Conservation (phyloP, 2,329 filamentous ascomycete genomes). For the Penicillium rolfsii region DNA sequence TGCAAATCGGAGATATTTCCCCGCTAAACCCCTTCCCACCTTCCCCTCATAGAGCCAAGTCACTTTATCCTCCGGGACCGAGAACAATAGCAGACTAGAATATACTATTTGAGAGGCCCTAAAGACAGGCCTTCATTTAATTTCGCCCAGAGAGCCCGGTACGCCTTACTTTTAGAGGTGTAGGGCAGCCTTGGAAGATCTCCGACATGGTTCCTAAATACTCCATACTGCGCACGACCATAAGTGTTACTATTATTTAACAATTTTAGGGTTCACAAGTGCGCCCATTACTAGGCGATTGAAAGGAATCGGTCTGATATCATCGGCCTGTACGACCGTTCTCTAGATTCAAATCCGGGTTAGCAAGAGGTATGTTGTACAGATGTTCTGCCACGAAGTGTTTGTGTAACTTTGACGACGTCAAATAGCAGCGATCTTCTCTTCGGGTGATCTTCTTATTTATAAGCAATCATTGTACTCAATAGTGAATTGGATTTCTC, state of each 20-base stretch:
- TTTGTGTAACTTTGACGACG: neutral
- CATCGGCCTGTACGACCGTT: neutral
- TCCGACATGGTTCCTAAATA: too few relatives aligned
- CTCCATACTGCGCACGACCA: too few relatives aligned
- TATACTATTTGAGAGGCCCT: neutral
- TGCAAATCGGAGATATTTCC: neutral
- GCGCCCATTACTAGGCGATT: too few relatives aligned
- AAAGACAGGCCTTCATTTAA: too few relatives aligned
- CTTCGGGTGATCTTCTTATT: neutral
- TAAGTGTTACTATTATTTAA: too few relatives aligned
- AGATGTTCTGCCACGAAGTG: neutral
- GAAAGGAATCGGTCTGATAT: too few relatives aligned
- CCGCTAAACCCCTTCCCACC: slow-evolving; percentile 13
- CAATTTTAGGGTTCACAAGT: too few relatives aligned
- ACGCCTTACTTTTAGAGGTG: too few relatives aligned
- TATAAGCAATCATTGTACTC: neutral
- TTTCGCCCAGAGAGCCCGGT: too few relatives aligned
- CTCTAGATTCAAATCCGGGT: neutral
- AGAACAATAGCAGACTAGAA: neutral
- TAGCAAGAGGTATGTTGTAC: neutral
- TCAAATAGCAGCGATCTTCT: neutral
- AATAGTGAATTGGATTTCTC: too few relatives aligned
- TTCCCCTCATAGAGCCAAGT: slow-evolving; percentile 14
- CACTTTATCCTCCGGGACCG: slow-evolving; percentile 14
- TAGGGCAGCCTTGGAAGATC: too few relatives aligned